Conservation (phyloP, 192 early-diverging fungal genomes). For the Backusella liffmaniae region DNA sequence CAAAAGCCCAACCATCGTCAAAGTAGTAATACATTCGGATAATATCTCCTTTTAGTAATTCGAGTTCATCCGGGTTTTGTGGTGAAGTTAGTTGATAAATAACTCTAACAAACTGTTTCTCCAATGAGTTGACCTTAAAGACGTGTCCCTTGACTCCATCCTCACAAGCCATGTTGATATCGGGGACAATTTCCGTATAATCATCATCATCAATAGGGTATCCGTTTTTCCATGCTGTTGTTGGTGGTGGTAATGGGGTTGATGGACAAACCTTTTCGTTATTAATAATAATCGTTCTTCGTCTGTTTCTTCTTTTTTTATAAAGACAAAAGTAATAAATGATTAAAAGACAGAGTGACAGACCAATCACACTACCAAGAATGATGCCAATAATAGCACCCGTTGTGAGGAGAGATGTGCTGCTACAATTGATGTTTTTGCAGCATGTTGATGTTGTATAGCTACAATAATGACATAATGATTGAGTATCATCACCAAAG, state of each 20-base stretch:
- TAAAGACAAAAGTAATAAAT: not conserved
- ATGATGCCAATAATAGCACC: constrained; percentile 5
- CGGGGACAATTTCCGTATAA: constrained; percentile 1
- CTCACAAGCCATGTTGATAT: not conserved
- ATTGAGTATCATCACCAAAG: constrained; percentile 18
- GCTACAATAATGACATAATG: constrained; percentile 22
- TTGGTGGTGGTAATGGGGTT: not conserved
- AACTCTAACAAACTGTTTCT: constrained; percentile 11
- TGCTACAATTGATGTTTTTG: constrained; percentile 12
- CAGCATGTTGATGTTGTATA: constrained; percentile 16
- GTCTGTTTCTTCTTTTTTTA: not conserved
- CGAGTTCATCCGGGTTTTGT: constrained; percentile 24
- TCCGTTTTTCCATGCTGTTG: not conserved
- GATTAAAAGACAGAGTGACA: not conserved
- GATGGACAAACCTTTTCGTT: not conserved
- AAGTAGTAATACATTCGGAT: constrained; percentile 25
- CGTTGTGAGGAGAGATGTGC: not conserved
- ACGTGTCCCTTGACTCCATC: constrained; percentile 3
- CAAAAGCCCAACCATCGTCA: constrained; percentile 33
- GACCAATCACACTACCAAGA: not conserved
- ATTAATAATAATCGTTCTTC: not conserved
- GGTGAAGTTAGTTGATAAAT: constrained; percentile 11
- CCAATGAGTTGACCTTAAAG: constrained; percentile 3
- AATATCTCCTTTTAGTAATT: constrained; percentile 22
- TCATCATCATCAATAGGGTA: constrained; percentile 1